Base-by-base conservation (phyloP, 805 yeast genomes). In the Candida endomychidarum region DNA sequence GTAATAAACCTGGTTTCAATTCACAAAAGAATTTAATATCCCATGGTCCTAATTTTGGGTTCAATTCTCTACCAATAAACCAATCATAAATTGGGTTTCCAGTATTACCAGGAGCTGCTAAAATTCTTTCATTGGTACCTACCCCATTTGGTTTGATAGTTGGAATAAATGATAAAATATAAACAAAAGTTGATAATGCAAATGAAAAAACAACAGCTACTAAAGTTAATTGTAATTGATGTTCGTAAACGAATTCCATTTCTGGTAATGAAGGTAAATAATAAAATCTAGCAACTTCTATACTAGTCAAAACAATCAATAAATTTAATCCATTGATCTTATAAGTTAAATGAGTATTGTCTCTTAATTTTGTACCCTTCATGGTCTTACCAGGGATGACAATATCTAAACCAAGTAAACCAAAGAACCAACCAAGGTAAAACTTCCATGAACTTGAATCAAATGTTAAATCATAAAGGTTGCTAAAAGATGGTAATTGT, bases 1-100 rank as follows among this genome's bases (percentile, higher is more conserved):
- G 66, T 39, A 91, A 65, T 76, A 93, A 72, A 4, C 99, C 99
- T 1, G 99, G 99, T 54, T 96, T 80, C 60, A 93, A 75, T 61
- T 93, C 99, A 61, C 96, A 86, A 54, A 86, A 93, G 51, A 89
- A 63, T 65, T 93, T 93, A 60, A 93, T 80, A 58, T 93, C 99
- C 73, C 90, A 79, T 0, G 75, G 54, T 1, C 95, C 93, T 43
- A 86, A 68, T 51, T 98, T 74, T 19, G 98, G 99, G 59, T 93
- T 93, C 56, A 93, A 71, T 64, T 91, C 98, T 45, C 99, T 80
- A 21, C 99, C 99, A 57, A 93, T 89, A 57, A 89, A 93, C 97
- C 96, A 90, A 56, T 93, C 96, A 57, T 86, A 91, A 8, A 91
- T 51, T 0, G 63, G 50, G 49, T 77, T 80, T 0, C 87, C 86